Percentiles rank a stretch among this genome's conserved stretches.
phyloP scores from a whole-genome alignment of 768 basidiomycete genomes.

The Boletus subcaerulescens region DNA sequence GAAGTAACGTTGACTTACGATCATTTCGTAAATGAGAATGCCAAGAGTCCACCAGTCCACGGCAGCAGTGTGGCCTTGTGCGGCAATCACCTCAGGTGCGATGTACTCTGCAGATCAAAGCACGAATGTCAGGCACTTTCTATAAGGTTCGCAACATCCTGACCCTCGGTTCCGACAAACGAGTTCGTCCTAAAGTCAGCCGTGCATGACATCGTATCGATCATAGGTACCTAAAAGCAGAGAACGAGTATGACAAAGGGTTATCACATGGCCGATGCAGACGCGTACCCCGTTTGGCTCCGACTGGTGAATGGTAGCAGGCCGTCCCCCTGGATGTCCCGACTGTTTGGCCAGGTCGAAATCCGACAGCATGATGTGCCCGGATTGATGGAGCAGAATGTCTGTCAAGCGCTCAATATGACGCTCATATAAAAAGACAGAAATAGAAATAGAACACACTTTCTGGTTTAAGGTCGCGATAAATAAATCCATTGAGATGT shows the following conservation, averaged over 20 bases:
- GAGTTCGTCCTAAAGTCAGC: slow-evolving; percentile 98
- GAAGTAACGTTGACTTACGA: slow-evolving; percentile 59
- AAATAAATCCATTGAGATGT: slow-evolving; percentile 99
- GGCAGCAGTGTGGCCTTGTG: slow-evolving; percentile 93
- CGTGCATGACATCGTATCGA: slow-evolving; percentile 97
- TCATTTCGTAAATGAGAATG: slow-evolving; percentile 98
- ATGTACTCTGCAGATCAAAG: slow-evolving; percentile 77
- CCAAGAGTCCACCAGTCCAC: slow-evolving; percentile 99
- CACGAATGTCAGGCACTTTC: slow-evolving; percentile 15
- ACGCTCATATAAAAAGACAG: slow-evolving; percentile 5
- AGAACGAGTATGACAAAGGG: slow-evolving; percentile 1
- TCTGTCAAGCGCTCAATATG: slow-evolving; percentile 47
- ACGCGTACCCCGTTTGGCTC: slow-evolving; percentile 82
- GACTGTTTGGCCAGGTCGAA: slow-evolving; percentile 99
- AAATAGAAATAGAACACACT: slow-evolving; percentile 57
- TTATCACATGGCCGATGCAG: not conserved
- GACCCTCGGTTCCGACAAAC: slow-evolving; percentile 98
- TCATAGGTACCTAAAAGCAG: slow-evolving; percentile 69
- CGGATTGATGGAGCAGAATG: slow-evolving; percentile 94
- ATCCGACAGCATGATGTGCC: slow-evolving; percentile 99
- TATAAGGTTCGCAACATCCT: slow-evolving; percentile 24
- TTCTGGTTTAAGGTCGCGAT: slow-evolving; percentile 98
- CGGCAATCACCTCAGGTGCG: slow-evolving; percentile 97
- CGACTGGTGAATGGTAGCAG: slow-evolving; percentile 80
- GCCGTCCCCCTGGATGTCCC: slow-evolving; percentile 78